Evolutionary conservation across 768 basidiomycete species (phyloP).

Genomic region (Tricholomella constricta): DNA sequence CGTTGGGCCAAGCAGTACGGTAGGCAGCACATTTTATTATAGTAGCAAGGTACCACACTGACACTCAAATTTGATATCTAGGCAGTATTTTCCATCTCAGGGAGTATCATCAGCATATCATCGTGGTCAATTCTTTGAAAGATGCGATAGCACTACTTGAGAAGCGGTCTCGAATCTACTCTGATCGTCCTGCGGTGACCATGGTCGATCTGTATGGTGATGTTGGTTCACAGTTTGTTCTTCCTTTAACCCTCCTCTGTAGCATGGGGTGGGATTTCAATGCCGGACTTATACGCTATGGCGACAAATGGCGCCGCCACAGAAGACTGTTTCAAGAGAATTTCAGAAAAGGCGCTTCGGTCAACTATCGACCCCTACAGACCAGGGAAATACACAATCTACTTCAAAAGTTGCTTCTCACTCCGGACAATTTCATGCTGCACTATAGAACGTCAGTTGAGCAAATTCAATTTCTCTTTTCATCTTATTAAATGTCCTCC

Average conservation of each 20-base stretch:
- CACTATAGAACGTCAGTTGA: slow-evolving; percentile 14
- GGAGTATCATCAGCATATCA: slow-evolving; percentile 21
- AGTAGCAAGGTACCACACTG: neutral
- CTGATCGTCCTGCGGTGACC: slow-evolving; percentile 22
- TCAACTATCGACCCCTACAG: slow-evolving; percentile 24
- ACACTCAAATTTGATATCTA: neutral
- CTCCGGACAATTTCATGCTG: slow-evolving; percentile 16
- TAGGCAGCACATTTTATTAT: neutral
- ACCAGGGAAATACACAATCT: slow-evolving; percentile 23
- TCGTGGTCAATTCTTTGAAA: slow-evolving; percentile 25
- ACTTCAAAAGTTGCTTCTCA: slow-evolving; percentile 13
- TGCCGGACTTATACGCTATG: slow-evolving; percentile 30
- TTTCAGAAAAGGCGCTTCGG: slow-evolving; percentile 22
- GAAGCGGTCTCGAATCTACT: slow-evolving; percentile 27
- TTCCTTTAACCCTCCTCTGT: neutral
- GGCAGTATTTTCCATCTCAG: slow-evolving; percentile 29
- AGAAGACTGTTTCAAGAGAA: slow-evolving; percentile 29
- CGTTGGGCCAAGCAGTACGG: slow-evolving; percentile 8
- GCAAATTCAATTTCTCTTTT: neutral
- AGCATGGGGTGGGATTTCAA: slow-evolving; percentile 38
- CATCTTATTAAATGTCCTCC: too few relatives aligned
- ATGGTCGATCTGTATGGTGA: slow-evolving; percentile 24
- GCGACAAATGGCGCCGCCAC: slow-evolving; percentile 30
- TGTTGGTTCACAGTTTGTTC: neutral
- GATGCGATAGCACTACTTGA: slow-evolving; percentile 27